Evolutionary conservation across 2,329 filamentous ascomycete genomes (phyloP).

Genomic region (Ceratocystis albifundus): DNA sequence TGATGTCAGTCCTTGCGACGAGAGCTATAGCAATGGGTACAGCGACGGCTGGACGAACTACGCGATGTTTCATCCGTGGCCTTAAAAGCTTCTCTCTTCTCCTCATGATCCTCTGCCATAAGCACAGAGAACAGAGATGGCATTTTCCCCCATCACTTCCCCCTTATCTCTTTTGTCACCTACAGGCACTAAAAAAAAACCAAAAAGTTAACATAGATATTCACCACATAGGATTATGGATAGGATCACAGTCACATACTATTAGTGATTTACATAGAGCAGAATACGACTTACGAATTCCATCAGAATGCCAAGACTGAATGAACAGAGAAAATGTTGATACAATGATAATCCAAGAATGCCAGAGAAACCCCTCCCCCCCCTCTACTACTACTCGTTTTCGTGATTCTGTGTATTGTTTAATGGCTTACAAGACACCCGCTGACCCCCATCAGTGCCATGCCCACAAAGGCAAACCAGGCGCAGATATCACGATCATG

Average conservation of each 20-base stretch:
- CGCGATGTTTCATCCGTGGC: neutral
- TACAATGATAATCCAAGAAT: neutral
- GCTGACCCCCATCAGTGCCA: slow-evolving; percentile 76
- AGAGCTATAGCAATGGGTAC: neutral
- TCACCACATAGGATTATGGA: neutral
- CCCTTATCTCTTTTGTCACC: neutral
- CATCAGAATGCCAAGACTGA: neutral
- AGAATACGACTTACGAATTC: slow-evolving; percentile 6
- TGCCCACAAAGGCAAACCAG: slow-evolving; percentile 70
- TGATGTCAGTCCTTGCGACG: neutral
- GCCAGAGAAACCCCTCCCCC: too few species aligned
- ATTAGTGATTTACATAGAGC: neutral
- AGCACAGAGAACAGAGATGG: too few species aligned
- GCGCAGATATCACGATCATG: slow-evolving; percentile 69
- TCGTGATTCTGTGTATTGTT: slow-evolving; percentile 26
- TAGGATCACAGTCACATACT: neutral
- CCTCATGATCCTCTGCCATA: neutral
- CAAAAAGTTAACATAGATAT: slow-evolving; percentile 7
- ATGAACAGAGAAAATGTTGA: neutral
- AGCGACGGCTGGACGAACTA: neutral
- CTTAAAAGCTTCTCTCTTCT: neutral
- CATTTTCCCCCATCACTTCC: neutral
- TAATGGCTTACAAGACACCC: slow-evolving; percentile 63
- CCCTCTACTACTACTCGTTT: neutral
- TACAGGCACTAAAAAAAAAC: neutral